Evolutionary conservation across 2,329 filamentous ascomycete genomes (phyloP), one percentile per base, ranked within the genome.

Genomic region (Acrocalymma vagum): DNA sequence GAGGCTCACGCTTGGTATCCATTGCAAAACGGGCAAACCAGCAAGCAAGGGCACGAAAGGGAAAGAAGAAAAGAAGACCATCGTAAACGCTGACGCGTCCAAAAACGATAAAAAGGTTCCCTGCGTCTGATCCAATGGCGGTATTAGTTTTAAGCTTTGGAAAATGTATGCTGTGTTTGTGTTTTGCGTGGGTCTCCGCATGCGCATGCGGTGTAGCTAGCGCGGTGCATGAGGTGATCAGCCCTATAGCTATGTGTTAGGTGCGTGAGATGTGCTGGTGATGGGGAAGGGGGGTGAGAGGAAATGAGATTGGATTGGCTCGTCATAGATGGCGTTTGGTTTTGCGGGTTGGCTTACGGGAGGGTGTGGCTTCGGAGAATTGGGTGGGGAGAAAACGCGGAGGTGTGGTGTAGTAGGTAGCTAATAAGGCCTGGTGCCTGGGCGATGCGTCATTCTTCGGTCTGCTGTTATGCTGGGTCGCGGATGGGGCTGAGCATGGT

Each of bases 321-420:
- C 6, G 9, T 6, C 11, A 13, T 21, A 2, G 14, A 13, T 25
- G 3, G 15, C 34, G 40, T 33, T 24, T 28, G 26, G 26, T 28
- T 13, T 20, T 17, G 29, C 41, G 37, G 40, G 37, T 9, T 26
- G 11, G 22, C 7, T 4, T 20, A 16, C 11, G 17, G 36, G 24
- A 9, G 18, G 28, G 32, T 33, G 45, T 29, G 35, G 25, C 31
- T 32, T 45, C 48, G 48, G 48, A 43, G 35, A 52, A 48, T 46
- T 21, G 32, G 42, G 48, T 52, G 48, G 48, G 48, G 48, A 46
- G 47, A 39, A 48, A 45, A 32, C 35, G 27, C 48, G 45, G 48
- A 51, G 36, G 16, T n/a, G 34, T 25, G n/a, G 30, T 38, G 26
- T 14, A n/a, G 26, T 29, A 6, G 13, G 26, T 9, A n/a, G n/a